Base-by-base conservation (phyloP, 2,329 filamentous ascomycete genomes). In the Fusarium nurragi region DNA sequence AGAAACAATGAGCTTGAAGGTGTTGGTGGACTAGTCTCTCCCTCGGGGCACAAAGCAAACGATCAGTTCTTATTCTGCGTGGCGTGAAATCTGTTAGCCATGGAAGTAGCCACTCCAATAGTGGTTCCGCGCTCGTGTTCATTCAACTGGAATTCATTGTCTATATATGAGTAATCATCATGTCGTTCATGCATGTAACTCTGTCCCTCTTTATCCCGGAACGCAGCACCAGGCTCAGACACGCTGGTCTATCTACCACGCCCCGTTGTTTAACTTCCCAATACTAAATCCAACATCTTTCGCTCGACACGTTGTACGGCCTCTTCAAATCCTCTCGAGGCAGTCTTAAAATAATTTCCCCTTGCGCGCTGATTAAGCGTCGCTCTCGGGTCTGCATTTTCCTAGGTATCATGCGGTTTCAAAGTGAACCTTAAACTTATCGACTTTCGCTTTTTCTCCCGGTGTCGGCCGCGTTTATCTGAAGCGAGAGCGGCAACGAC, bases 401-500 rank as follows among this genome's bases (percentile, higher is more conserved):
- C 51, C 57, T 62, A 71, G 69, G 69, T 71, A 71, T 71, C 69
- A 70, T 71, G 54, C 59, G 65, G 68, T 62, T 68, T 68, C 58
- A 60, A 55, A 65, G 43, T 37, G 60, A 70, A 70, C 53, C 67
- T 70, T 57, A 65, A 65, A 62, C 67, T 59, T 60, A 60, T 71
- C 57, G 54, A 65, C 63, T 65, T 60, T 68, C 57, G 49, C 54
- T 59, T 56, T 41, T 44, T 41, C 54, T 53, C 44, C 50, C 54
- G 32, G 52, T 59, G 43, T 37, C 43, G 39, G 32, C 8, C 54
- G 22, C 38, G 36, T 67, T 77, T 81, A 90, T 78, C 87, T 84
- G 84, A 98, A 98, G 76, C 93, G 88, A 59, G 94, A 92, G 65
- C 94, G 90, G 86, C 94, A 98, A 67, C 94, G 89, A 68, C 95